Base-by-base conservation (phyloP, 2,329 filamentous ascomycete genomes). In the Alternaria metachromatica region DNA sequence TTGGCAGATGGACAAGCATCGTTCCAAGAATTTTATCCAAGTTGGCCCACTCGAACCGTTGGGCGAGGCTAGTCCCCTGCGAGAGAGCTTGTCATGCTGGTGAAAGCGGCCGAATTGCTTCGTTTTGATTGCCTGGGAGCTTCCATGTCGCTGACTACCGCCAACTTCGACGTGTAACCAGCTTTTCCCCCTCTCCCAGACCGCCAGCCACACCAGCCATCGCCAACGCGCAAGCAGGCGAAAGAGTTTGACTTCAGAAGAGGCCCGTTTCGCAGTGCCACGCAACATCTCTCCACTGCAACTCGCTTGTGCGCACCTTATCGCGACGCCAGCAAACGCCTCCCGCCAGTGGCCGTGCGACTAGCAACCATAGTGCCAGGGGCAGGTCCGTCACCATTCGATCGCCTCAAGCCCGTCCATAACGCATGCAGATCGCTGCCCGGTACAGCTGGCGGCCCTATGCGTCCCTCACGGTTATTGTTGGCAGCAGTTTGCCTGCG, bases 1-100 rank as follows among this genome's bases (percentile, higher is more conserved):
- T 62, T 55, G 62, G 62, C 51, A 63, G 37, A 45, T 37, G 58
- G 55, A 66, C 67, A 67, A 69, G 67, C 67, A 68, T 66, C 60
- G 50, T 64, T 66, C 67, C 67, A 69, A 69, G 67, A 60, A 63
- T 64, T 49, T 23, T 26, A 53, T 61, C 59, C 62, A 51, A 67
- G 56, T 54, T 56, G 28, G 43, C 33, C 44, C 56, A 54, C 30
- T 25, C 46, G 56, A 54, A 50, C 62, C 62, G 62, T 62, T 63
- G 50, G 58, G 45, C 46, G 33, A 55, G 58, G 30, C 59, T 61
- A 59, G 48, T 18, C 58, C 20, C 43, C 26, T 41, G 49, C 20
- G 11, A 20, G 5, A 53, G 30, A 37, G 49, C 48, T 33, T 53
- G 53, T 41, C 55, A 20, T 13, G 44, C 28, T 60, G 55, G 56